Base-by-base conservation (phyloP, 2,329 filamentous ascomycete species). In the Tolypocladium ovalisporum region DNA sequence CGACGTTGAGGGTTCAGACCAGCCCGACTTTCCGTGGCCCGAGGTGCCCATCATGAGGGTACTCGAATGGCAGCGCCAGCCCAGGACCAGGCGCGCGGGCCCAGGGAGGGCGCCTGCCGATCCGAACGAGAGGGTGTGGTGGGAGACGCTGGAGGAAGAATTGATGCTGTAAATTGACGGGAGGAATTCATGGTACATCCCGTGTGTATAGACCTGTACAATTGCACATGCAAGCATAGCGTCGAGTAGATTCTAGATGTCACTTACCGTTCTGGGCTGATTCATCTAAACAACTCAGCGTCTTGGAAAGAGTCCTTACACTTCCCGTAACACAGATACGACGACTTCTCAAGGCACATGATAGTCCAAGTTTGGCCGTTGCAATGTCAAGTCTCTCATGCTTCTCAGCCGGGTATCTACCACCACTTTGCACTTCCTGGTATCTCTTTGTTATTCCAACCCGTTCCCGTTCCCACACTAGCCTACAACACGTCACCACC, bases 81-180 rank as follows among this genome's bases (percentile, higher is more conserved):
- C 69, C 3, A 56, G 17, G 47, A 36, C 47, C 29, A 65, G 68
- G 54, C 39, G 39, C 6, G 61, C 59, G 19, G 54, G 54, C 13
- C n/a, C 57, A 3, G 65, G 64, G 1, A 53, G 52, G 27, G 57
- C 67, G 24, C 69, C 69, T 2, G 57, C 57, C 34, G 60, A 61
- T 1, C 60, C 56, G 22, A 58, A 59, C 19, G 9, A 40, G 37
- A 34, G 47, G 27, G 52, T 36, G 27, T 73, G 70, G 69, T 71
- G 70, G 67, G 49, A 59, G 13, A 62, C 42, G 15, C 8, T 73
- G 35, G 66, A 65, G 54, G 57, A 62, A n/a, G 67, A 73, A 42
- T 22, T 73, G 59, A 63, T 67, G 57, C 59, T 61, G 47, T 73
- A 68, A 15, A 17, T 4, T 9, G 51, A 27, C 9, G 15, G 6